A percentile compares a stretch with the other conserved stretches of the same genome.
phyloP scores from a whole-genome alignment of 2,329 filamentous ascomycete species.

The Amesomyces nigricolor region DNA sequence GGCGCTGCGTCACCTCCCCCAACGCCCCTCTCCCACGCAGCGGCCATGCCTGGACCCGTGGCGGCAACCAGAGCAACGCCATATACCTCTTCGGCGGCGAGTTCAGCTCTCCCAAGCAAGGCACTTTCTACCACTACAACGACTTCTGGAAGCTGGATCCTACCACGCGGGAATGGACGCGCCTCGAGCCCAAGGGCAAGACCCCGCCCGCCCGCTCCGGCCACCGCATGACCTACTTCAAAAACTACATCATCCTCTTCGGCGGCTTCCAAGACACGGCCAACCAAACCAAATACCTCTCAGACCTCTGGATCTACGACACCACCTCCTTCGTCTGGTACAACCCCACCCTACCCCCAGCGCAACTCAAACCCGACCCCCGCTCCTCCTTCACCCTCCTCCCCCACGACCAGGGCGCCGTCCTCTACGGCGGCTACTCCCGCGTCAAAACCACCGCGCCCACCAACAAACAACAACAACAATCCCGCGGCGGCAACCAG shows the following conservation, averaged over 20 bases:
- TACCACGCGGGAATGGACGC: conserved; percentile 78
- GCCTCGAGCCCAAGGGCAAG: conserved; percentile 74
- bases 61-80: conserved; percentile 70
- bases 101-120: conserved; percentile 94
- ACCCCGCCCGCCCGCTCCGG: conserved; percentile 80
- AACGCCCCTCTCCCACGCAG: conserved; percentile 87
- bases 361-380: conserved; percentile 81
- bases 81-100: conserved; percentile 95
- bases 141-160: conserved; percentile 96
- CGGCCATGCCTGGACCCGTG: conserved; percentile 91
- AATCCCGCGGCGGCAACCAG: conserved; percentile 39
- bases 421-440: conserved; percentile 90
- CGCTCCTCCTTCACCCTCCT: conserved; percentile 88
- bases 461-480: conserved; percentile 55
- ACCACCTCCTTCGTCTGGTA: conserved; percentile 82
- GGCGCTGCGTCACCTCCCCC: conserved; percentile 83
- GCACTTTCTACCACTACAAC: conserved; percentile 98
- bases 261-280: conserved; percentile 97
- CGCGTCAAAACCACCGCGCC: conserved; percentile 68
- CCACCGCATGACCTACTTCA: conserved; percentile 91
- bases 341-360: conserved; percentile 66
- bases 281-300: conserved; percentile 87
- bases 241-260: conserved; percentile 93
- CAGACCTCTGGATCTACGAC: conserved; percentile 94
- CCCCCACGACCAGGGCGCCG: conserved; percentile 83